Percentiles rank a stretch among this genome's conserved stretches.
phyloP scores from a whole-genome alignment of 371 early-diverging fungal genomes.

The Mucor racemosus region DNA sequence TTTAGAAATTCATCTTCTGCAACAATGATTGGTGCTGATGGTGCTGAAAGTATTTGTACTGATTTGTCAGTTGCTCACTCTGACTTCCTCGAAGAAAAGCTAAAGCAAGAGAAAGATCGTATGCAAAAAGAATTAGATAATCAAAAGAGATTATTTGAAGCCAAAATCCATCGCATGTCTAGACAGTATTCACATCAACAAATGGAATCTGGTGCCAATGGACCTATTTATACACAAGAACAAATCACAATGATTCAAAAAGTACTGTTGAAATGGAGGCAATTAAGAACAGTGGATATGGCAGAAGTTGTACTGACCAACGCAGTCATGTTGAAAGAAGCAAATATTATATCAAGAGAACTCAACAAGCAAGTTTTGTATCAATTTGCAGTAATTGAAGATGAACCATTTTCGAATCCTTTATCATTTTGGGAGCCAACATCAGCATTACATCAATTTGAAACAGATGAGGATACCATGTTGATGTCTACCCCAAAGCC shows the following conservation, averaged over 20 bases:
- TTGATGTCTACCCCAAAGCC: constrained; percentile 59
- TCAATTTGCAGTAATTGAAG: constrained; percentile 78
- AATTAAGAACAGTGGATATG: constrained; percentile 70
- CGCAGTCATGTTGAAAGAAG: constrained; percentile 82
- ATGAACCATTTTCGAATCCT: constrained; percentile 56
- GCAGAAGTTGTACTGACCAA: constrained; percentile 74
- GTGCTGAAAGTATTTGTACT: constrained; percentile 51
- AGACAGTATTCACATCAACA: constrained; percentile 48
- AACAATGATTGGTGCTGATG: constrained; percentile 43
- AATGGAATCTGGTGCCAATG: constrained; percentile 30
- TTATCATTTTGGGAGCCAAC: constrained; percentile 69
- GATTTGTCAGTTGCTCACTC: constrained; percentile 39
- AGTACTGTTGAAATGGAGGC: constrained; percentile 63
- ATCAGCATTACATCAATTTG: constrained; percentile 58
- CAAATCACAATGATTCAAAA: constrained; percentile 58
- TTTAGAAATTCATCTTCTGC: constrained; percentile 42
- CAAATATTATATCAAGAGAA: constrained; percentile 85
- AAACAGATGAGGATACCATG: constrained; percentile 60
- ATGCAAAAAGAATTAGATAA: constrained; percentile 59
- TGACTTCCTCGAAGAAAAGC: constrained; percentile 54
- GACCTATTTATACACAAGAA: constrained; percentile 38
- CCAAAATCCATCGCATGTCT: constrained; percentile 52
- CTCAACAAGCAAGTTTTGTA: constrained; percentile 78
- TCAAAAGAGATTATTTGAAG: constrained; percentile 54
- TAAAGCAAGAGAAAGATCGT: constrained; percentile 57